phyloP scores from a whole-genome alignment of 495 filamentous ascomycete genomes.

The Elasticomyces elasticus region DNA sequence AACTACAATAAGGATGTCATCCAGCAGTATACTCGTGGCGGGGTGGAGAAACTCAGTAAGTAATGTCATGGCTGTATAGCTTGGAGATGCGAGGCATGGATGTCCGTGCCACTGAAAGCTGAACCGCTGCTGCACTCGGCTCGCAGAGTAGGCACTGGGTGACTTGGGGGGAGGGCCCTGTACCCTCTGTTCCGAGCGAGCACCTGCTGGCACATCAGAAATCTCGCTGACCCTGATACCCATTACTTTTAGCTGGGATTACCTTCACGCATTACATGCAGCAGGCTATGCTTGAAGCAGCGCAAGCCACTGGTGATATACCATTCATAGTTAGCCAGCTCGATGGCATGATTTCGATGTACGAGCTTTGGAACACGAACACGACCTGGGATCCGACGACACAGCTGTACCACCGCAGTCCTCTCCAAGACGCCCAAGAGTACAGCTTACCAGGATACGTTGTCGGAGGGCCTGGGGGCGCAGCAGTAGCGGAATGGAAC shows the following conservation, averaged over 20 bases:
- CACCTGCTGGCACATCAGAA: too few species aligned
- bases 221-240: too few species aligned
- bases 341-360: constrained; percentile 34
- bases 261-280: constrained; percentile 39
- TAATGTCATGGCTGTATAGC: background rate
- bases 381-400: constrained; percentile 22
- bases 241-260: constrained; percentile 4
- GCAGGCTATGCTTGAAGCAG: constrained; percentile 31
- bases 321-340: constrained; percentile 33
- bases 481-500: constrained; percentile 22
- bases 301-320: constrained; percentile 35
- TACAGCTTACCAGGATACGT: constrained; percentile 36
- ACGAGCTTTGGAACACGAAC: constrained; percentile 34
- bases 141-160: too few species aligned
- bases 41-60: constrained; percentile 31
- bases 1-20: constrained; percentile 37
- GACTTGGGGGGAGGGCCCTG: too few species aligned
- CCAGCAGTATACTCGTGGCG: constrained; percentile 35
- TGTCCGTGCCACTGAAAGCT: too few species aligned
- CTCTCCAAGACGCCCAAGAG: constrained; percentile 40
- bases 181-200: too few species aligned
- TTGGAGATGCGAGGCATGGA: too few species aligned
- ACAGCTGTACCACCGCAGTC: constrained; percentile 37
- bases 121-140: too few species aligned
- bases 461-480: constrained; percentile 27